A percentile compares a stretch with the other conserved stretches of the same genome.
Conservation (phyloP, 2,329 filamentous ascomycete genomes). For the Simplicillium sp. region DNA sequence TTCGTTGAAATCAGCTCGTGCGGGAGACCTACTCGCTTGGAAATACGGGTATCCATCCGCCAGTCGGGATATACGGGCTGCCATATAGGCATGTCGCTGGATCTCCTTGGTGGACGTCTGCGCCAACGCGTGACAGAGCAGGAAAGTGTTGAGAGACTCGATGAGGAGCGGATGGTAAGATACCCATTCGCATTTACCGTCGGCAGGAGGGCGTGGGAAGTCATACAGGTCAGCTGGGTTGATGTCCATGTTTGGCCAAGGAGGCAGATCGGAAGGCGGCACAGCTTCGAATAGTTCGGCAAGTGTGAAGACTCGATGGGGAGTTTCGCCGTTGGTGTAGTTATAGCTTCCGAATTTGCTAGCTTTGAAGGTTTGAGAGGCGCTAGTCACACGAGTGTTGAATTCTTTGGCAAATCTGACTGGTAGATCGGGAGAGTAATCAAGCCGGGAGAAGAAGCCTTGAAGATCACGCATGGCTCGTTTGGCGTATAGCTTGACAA, state of each 20-base stretch:
- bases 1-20: constrained; percentile 73
- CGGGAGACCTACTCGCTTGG: constrained; percentile 59
- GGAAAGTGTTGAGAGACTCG: constrained; percentile 68
- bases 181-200: constrained; percentile 15
- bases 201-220: not conserved
- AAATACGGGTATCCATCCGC: constrained; percentile 77
- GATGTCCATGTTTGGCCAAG: constrained; percentile 44
- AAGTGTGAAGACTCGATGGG: constrained; percentile 27
- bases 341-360: no score
- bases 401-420: constrained; percentile 30
- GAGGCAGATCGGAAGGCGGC: constrained; percentile 56
- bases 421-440: constrained; percentile 67
- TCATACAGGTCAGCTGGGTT: not conserved
- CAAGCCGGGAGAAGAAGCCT: constrained; percentile 61
- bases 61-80: constrained; percentile 62
- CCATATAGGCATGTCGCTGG: constrained; percentile 72
- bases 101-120: constrained; percentile 73
- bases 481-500: constrained; percentile 66
- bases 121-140: constrained; percentile 69
- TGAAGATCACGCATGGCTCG: constrained; percentile 67
- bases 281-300: constrained; percentile 63
- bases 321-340: constrained; percentile 10
- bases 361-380: constrained; percentile 13
- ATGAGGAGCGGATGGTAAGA: constrained; percentile 76
- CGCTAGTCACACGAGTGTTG: constrained; percentile 16